Base-by-base conservation (phyloP, 1,284 basidiomycete species). In the Ustilago cynodontis region DNA sequence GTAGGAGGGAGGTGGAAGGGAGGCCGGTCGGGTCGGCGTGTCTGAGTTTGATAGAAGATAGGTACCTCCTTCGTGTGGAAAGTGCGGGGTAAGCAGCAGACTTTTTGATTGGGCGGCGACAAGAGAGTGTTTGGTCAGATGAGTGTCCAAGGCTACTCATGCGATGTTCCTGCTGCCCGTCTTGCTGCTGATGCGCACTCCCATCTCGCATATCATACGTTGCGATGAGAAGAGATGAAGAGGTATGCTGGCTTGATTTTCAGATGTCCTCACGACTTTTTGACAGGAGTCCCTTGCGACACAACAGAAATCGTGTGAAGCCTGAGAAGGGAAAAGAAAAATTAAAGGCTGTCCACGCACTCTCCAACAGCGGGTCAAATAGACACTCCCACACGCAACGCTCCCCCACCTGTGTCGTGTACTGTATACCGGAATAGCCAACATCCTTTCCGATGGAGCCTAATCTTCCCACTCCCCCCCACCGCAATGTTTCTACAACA, bases 21-120 rank as follows among this genome's bases (percentile, higher is more conserved):
- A 9, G 52, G 6, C 11, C 14, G 45, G 33, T 50, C 49, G 58
- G 58, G 51, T 53, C 2, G 20, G 37, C 22, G 43, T 65, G 57
- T 71, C 63, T 64, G 33, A 41, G 35, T 37, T 64, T 20, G 68
- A 71, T 71, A 71, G 68, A 63, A 71, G 63, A 71, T 71, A 71
- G 63, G 58, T 26, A n/a, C 58, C 29, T 22, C 45, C 28, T 35
- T 16, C n/a, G 18, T 14, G 41, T 7, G n/a, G 28, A n/a, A 16
- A 50, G 49, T 57, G 62, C 62, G 62, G 62, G 62, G 62, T 57
- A 64, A 41, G 55, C 26, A 37, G n/a, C 35, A 18, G 11, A 20
- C 7, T 29, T 35, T 11, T 20, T 53, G 50, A 53, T 54, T 43
- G 50, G 50, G n/a, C 28, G 14, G 20, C 20, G 41, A 43, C 41